A percentile compares a stretch with the other conserved stretches of the same genome.
Evolutionary conservation across 768 basidiomycete genomes (phyloP).

Genomic region (Boletellus sp.): DNA sequence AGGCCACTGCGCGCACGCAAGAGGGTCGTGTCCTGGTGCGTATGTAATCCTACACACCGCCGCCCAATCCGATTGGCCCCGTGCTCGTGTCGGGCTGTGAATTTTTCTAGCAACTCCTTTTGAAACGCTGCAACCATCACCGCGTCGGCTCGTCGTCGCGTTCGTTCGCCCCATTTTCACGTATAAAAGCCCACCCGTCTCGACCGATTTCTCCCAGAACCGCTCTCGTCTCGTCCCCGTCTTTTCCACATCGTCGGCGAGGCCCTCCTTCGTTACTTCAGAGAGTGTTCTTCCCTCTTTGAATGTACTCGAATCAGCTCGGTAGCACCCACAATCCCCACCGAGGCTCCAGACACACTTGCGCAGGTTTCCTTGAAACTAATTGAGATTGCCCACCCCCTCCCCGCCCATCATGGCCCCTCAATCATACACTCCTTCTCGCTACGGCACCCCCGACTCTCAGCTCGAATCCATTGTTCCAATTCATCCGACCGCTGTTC

Average conservation of each 20-base stretch:
- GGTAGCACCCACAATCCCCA: slow-evolving; percentile 84
- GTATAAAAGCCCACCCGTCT: slow-evolving; percentile 24
- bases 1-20: too few relatives aligned
- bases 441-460: slow-evolving; percentile 69
- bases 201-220: neutral
- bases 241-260: neutral
- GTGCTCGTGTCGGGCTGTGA: too few relatives aligned
- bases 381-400: slow-evolving; percentile 34
- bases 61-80: too few relatives aligned
- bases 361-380: slow-evolving; percentile 59
- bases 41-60: too few relatives aligned
- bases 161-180: slow-evolving; percentile 15
- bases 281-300: slow-evolving; percentile 43
- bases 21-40: too few relatives aligned
- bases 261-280: slow-evolving; percentile 11
- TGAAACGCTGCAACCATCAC: slow-evolving; percentile 13
- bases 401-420: slow-evolving; percentile 46
- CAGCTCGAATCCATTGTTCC: slow-evolving; percentile 65
- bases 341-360: slow-evolving; percentile 83
- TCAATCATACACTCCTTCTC: slow-evolving; percentile 45
- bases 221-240: neutral
- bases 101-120: slow-evolving; percentile 9
- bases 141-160: neutral
- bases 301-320: slow-evolving; percentile 96
- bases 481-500: slow-evolving; percentile 82